Base-by-base conservation (phyloP, 106 monocot genomes). In the Alisma plantagoaquatica region DNA sequence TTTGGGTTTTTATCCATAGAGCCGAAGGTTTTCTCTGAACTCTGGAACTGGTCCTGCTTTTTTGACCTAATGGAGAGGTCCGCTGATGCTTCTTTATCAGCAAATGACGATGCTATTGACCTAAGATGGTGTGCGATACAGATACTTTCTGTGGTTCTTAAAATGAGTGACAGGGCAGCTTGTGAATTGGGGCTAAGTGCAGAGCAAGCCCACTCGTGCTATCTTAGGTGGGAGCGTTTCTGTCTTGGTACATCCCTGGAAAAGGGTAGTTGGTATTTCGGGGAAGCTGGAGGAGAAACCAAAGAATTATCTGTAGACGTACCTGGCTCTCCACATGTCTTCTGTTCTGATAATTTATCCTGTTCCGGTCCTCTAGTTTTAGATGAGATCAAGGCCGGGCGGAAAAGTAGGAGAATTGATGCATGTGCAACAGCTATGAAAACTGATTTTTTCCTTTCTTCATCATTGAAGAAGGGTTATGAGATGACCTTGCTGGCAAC, bases 21-120 rank as follows among this genome's bases (percentile, higher is more conserved):
- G 12, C 76, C 81, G 1, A 72, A 72, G 53, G 70, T 85, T 17
- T 82, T 90, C 44, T 72, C 65, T 66, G 78, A 72, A 61, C 46
- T 76, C 18, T 98, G 98, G 98, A 70, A 90, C 27, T 98, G 98
- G 98, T 82, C 84, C 11, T 69, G 63, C 64, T 74, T 98, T 53
- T 42, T 76, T 41, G 71, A 85, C 21, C 52, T 98, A 10, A 26
- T 80, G 29, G 23, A 86, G 19, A 60, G 38, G 23, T 49, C 59
- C 42, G 46, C 52, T 29, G 46, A 54, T 65, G n/a, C 24, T 65
- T 11, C 14, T 17, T 22, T 47, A 45, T 23, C 49, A n/a, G n/a
- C n/a, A 50, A 33, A 41, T 41, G 52, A 51, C 26, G 23, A 58
- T 68, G 53, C 41, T 46, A 49, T 82, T 51, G 96, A 98, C 52